Evolutionary conservation across 2,329 filamentous ascomycete species (phyloP).

Genomic region (Penicillium sp.): DNA sequence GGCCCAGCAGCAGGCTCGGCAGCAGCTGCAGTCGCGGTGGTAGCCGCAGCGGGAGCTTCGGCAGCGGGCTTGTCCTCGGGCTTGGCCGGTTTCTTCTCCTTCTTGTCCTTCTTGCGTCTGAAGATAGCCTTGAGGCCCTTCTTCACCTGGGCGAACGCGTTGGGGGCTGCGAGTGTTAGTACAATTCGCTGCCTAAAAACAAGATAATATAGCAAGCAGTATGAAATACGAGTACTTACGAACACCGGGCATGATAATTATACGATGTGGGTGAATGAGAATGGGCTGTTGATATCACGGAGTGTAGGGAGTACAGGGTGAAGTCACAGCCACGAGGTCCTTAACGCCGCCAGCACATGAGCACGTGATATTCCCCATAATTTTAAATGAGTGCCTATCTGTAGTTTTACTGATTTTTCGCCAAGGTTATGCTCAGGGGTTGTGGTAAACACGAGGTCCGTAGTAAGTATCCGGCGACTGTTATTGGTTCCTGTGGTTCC

Average conservation of each 20-base stretch:
- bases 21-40: constrained; percentile 7
- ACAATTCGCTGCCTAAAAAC: not conserved
- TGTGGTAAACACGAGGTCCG: not conserved
- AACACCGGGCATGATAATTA: constrained; percentile 32
- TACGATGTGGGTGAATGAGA: not conserved
- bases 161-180: constrained; percentile 22
- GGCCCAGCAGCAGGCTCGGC: constrained; percentile 5
- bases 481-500: not conserved
- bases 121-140: constrained; percentile 32
- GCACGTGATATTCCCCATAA: not conserved
- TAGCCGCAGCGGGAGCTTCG: constrained; percentile 2
- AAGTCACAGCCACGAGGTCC: not conserved
- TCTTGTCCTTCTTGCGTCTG: constrained; percentile 29
- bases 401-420: not conserved
- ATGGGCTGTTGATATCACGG: not conserved
- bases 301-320: not conserved
- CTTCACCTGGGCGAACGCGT: constrained; percentile 33
- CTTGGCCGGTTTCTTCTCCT: constrained; percentile 2
- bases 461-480: not conserved
- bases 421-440: not conserved
- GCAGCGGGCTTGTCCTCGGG: not conserved
- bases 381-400: not conserved
- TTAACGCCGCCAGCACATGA: not conserved
- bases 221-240: constrained; percentile 23
- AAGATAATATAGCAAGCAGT: not conserved